Conservation (phyloP, 2,329 filamentous ascomycete species). For the Cladobotryum protrusum region DNA sequence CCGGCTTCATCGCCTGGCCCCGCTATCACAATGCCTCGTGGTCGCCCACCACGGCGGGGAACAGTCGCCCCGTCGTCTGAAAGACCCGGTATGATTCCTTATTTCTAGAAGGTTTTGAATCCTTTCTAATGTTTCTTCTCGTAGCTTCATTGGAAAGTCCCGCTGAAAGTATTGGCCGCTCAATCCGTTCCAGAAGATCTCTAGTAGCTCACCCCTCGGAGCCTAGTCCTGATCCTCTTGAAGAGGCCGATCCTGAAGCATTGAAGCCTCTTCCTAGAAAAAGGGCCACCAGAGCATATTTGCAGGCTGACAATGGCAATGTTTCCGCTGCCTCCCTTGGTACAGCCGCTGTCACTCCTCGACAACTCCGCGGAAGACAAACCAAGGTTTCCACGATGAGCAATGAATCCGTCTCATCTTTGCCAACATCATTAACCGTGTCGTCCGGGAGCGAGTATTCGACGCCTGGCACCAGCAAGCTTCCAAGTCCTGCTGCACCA, state of each 20-base stretch:
- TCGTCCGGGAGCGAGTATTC: constrained; percentile 29
- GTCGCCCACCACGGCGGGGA: constrained; percentile 21
- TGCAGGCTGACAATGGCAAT: constrained; percentile 12
- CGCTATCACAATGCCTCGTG: constrained; percentile 23
- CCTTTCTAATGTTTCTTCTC: neutral
- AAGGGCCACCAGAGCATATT: constrained; percentile 17
- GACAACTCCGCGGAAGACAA: constrained; percentile 12
- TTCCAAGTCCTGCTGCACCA: constrained; percentile 27
- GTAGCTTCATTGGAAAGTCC: neutral
- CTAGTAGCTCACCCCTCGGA: constrained; percentile 4
- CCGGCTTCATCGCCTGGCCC: neutral
- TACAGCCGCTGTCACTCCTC: constrained; percentile 2
- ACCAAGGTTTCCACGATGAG: constrained; percentile 1
- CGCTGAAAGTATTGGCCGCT: constrained; percentile 12
- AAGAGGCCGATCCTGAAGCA: neutral
- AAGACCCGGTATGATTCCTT: constrained; percentile 14
- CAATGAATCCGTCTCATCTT: constrained; percentile 28
- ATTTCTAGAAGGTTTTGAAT: neutral
- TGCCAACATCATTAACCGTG: constrained; percentile 23
- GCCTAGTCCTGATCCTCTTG: neutral
- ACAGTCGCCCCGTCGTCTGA: constrained; percentile 13
- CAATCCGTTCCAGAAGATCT: constrained; percentile 22
- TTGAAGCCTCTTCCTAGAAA: constrained; percentile 16
- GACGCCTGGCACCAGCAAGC: constrained; percentile 32
- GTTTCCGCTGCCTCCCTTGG: constrained; percentile 8